A percentile compares a stretch with the other conserved stretches of the same genome.
Evolutionary conservation across 805 yeast species (phyloP).

Genomic region (Metschnikowia vanudenii): DNA sequence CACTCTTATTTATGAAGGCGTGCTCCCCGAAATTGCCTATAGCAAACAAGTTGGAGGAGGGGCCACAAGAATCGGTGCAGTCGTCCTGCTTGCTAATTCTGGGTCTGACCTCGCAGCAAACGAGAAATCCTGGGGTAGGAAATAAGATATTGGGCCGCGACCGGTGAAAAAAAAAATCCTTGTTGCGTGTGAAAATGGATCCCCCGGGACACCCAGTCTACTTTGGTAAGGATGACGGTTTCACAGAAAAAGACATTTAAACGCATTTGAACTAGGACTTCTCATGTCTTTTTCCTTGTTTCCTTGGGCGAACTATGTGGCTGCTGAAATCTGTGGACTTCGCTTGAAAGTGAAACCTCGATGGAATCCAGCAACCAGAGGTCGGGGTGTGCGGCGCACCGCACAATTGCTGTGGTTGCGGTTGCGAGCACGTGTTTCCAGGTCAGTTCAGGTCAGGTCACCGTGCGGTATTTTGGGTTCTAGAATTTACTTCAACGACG

Average conservation of each 20-base stretch:
- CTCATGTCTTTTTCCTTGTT: too few relatives aligned
- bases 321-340: not conserved
- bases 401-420: constrained; percentile 5
- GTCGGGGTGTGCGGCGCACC: too few relatives aligned
- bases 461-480: not conserved
- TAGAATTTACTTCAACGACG: not conserved
- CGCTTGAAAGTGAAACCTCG: too few relatives aligned
- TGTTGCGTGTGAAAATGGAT: too few relatives aligned
- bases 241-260: too few relatives aligned
- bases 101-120: constrained; percentile 12
- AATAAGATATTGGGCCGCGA: constrained; percentile 2
- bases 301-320: too few relatives aligned
- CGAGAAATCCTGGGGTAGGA: constrained; percentile 10
- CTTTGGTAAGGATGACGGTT: too few relatives aligned
- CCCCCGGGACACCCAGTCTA: too few relatives aligned
- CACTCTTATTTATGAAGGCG: constrained; percentile 2
- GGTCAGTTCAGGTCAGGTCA: not conserved
- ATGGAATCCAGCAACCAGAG: not conserved
- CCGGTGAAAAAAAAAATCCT: not conserved
- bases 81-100: constrained; percentile 8
- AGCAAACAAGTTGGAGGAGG: constrained; percentile 10
- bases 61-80: not conserved
- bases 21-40: constrained; percentile 2
- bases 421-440: constrained; percentile 4
- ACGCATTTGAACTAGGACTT: too few relatives aligned